These are phyloP conservation scores for Polyporus tsugae DNA, from an alignment of 1,284 basidiomycete genomes.

Conservation along the genomic window DNA sequence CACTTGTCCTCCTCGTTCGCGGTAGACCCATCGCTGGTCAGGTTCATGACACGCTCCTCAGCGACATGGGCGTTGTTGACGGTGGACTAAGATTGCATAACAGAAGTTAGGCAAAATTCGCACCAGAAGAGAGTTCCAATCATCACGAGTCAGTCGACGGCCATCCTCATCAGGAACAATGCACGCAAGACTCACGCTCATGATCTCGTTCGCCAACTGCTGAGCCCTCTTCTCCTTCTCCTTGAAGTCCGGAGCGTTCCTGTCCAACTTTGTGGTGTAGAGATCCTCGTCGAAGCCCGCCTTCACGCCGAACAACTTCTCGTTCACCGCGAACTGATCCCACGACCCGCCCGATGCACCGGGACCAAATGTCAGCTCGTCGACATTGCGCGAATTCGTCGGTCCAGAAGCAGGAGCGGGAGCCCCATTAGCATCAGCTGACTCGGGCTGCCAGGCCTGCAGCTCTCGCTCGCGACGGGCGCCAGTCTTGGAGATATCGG, in stretches of 20 bases:
- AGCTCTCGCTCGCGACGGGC: slow-evolving; percentile 80
- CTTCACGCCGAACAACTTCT: slow-evolving; percentile 91
- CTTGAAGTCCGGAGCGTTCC: slow-evolving; percentile 85
- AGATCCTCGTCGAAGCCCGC: slow-evolving; percentile 93
- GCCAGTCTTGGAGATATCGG: slow-evolving; percentile 77
- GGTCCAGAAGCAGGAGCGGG: slow-evolving; percentile 25
- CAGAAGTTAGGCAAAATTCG: not conserved
- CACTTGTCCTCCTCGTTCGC: slow-evolving; percentile 96
- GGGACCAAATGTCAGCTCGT: slow-evolving; percentile 76
- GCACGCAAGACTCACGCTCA: slow-evolving; percentile 62
- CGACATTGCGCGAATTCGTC: slow-evolving; percentile 45
- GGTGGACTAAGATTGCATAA: slow-evolving; percentile 52
- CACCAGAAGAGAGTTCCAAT: not conserved
- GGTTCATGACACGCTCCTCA: slow-evolving; percentile 84
- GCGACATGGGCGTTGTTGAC: slow-evolving; percentile 87
- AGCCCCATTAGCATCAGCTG: slow-evolving; percentile 32
- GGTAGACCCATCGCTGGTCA: slow-evolving; percentile 69
- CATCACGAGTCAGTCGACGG: not conserved
- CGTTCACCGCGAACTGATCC: slow-evolving; percentile 98
- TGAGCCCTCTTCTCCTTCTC: slow-evolving; percentile 91
- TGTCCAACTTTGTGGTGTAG: slow-evolving; percentile 96
- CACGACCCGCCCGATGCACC: slow-evolving; percentile 63
- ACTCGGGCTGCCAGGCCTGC: slow-evolving; percentile 76
- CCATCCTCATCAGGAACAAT: slow-evolving; percentile 7
- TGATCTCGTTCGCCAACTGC: slow-evolving; percentile 90